phyloP scores from a whole-genome alignment of 768 basidiomycete species.

The Paxillus involutus region DNA sequence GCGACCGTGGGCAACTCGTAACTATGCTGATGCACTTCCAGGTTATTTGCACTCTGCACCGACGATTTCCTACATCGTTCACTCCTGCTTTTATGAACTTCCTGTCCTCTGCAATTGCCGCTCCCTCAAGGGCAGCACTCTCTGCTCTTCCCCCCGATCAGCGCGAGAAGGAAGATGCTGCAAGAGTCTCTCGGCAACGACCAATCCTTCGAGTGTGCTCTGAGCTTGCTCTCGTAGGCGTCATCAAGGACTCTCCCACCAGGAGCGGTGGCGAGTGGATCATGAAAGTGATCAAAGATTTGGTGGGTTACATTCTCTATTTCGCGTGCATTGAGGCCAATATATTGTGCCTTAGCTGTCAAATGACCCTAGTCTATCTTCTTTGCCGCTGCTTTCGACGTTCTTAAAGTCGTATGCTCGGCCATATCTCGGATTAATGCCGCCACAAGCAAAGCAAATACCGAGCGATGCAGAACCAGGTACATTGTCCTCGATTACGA shows the following conservation, averaged over 20 bases:
- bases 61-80: slow-evolving; percentile 80
- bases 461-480: slow-evolving; percentile 54
- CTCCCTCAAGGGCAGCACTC: slow-evolving; percentile 58
- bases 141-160: slow-evolving; percentile 69
- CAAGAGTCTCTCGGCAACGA: slow-evolving; percentile 77
- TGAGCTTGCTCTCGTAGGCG: slow-evolving; percentile 85
- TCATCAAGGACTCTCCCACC: slow-evolving; percentile 70
- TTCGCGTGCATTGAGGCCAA: slow-evolving; percentile 15
- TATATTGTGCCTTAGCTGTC: slow-evolving; percentile 57
- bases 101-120: slow-evolving; percentile 55
- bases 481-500: slow-evolving; percentile 43
- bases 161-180: slow-evolving; percentile 88
- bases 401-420: slow-evolving; percentile 93
- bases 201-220: slow-evolving; percentile 85
- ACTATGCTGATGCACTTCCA: slow-evolving; percentile 30
- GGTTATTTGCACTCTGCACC: slow-evolving; percentile 88
- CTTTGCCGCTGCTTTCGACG: slow-evolving; percentile 85
- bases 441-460: slow-evolving; percentile 60
- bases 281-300: slow-evolving; percentile 81
- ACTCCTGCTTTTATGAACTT: slow-evolving; percentile 67
- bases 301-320: slow-evolving; percentile 52
- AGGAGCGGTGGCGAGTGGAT: slow-evolving; percentile 85
- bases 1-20: neutral
- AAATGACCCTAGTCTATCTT: slow-evolving; percentile 82
- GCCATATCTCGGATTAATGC: slow-evolving; percentile 80